Conservation (phyloP, 2,329 filamentous ascomycete genomes). For the Epichloe amarillans region DNA sequence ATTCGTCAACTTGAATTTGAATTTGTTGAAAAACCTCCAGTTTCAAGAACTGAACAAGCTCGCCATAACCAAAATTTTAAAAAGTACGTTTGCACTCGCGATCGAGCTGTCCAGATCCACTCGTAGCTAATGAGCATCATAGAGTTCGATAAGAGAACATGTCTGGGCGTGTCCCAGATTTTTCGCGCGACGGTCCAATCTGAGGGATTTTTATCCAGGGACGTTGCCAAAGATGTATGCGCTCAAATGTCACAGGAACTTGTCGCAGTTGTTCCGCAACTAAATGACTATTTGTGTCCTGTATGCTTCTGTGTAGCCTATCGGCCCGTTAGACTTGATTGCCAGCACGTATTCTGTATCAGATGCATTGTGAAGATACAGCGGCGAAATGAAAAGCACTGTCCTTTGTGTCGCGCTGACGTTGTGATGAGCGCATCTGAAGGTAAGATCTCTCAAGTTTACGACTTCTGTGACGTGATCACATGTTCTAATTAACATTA, state of each 20-base stretch:
- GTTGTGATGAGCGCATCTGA: constrained; percentile 59
- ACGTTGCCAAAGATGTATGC: constrained; percentile 63
- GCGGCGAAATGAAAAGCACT: constrained; percentile 50
- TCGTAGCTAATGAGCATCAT: neutral
- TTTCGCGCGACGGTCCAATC: constrained; percentile 48
- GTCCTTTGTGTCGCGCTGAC: constrained; percentile 62
- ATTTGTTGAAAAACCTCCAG: constrained; percentile 64
- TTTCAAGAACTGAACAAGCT: constrained; percentile 76
- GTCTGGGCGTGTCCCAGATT: constrained; percentile 50
- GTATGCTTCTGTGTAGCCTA: constrained; percentile 71
- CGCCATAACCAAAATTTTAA: constrained; percentile 72
- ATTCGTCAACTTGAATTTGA: constrained; percentile 61
- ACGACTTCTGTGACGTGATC: neutral
- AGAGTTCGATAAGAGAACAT: constrained; percentile 82
- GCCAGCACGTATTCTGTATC: constrained; percentile 71
- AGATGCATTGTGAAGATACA: constrained; percentile 73
- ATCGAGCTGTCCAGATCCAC: neutral
- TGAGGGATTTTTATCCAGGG: constrained; percentile 47
- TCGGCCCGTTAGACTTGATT: constrained; percentile 64
- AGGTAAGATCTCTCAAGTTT: constrained; percentile 27
- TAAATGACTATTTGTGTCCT: constrained; percentile 76
- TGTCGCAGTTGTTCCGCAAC: constrained; percentile 59
- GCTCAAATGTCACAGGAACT: constrained; percentile 61
- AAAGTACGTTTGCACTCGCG: constrained; percentile 41
- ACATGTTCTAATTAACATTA: constrained; percentile 14